Evolutionary conservation across 257 asterid genomes (phyloP).

Genomic region (Solanum phureja): DNA sequence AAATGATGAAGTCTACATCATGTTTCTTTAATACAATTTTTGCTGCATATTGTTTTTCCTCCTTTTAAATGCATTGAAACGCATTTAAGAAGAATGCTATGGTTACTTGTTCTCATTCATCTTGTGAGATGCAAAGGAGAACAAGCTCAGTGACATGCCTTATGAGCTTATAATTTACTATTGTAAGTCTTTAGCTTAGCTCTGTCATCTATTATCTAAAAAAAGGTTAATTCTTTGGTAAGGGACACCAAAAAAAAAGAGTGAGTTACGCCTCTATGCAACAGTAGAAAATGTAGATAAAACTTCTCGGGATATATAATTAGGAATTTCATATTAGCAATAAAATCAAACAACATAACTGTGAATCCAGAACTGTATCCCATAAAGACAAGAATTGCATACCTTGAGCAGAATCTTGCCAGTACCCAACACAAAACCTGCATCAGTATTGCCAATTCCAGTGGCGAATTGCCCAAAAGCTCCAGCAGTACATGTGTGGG

Average conservation of each 20-base stretch:
- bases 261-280: neutral
- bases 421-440: slow-evolving; percentile 89
- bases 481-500: slow-evolving; percentile 97
- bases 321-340: neutral
- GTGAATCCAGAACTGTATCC: neutral
- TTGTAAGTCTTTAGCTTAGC: neutral
- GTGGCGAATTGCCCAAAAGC: slow-evolving; percentile 97
- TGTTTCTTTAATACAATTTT: neutral
- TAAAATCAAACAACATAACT: neutral
- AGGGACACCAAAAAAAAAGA: neutral
- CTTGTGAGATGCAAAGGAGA: neutral
- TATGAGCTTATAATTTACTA: neutral
- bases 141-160: neutral
- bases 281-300: neutral
- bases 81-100: neutral
- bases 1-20: neutral
- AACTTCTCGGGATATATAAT: neutral
- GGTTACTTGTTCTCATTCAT: neutral
- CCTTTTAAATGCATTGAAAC: neutral
- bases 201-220: neutral
- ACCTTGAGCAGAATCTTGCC: slow-evolving; percentile 99
- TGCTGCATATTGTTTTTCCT: neutral
- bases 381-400: neutral
- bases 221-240: neutral
- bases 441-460: slow-evolving; percentile 97